Evolutionary conservation across 2,329 filamentous ascomycete genomes (phyloP).

Genomic region (Colletotrichum incanum): DNA sequence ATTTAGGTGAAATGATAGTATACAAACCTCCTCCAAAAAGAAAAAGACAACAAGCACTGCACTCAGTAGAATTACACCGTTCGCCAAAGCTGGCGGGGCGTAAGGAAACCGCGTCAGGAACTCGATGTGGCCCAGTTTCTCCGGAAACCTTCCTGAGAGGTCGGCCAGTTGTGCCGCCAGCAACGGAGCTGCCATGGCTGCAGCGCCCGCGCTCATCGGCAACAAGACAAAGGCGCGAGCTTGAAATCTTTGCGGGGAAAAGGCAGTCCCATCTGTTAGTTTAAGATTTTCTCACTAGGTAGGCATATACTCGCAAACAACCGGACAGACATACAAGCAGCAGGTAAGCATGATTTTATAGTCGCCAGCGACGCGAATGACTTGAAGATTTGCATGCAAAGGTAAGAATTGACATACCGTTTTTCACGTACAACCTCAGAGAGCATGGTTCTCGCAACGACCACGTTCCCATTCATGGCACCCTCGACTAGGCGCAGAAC

Average conservation of each 20-base stretch:
- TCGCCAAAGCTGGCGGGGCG: not conserved
- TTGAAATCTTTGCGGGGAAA: no score
- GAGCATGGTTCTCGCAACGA: not conserved
- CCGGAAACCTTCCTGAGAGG: not conserved
- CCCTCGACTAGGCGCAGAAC: not conserved
- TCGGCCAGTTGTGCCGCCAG: constrained; percentile 8
- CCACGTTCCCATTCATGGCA: not conserved
- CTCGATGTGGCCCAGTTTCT: not conserved
- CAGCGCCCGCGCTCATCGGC: not conserved
- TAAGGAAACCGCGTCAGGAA: not conserved
- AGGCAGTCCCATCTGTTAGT: no score
- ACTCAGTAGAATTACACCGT: not conserved
- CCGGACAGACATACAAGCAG: no score
- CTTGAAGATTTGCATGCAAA: no score
- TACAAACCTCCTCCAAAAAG: constrained; percentile 6
- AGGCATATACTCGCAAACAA: no score
- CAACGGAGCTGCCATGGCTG: not conserved
- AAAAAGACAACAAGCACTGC: not conserved
- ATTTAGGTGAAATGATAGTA: no score
- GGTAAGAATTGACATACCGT: not conserved
- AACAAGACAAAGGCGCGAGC: not conserved
- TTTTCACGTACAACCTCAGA: not conserved
- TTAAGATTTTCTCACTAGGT: no score
- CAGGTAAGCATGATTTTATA: no score
- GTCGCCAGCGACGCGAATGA: no score